phyloP scores from a whole-genome alignment of 129 eudicot genomes.

The Erigeron canadensis region DNA sequence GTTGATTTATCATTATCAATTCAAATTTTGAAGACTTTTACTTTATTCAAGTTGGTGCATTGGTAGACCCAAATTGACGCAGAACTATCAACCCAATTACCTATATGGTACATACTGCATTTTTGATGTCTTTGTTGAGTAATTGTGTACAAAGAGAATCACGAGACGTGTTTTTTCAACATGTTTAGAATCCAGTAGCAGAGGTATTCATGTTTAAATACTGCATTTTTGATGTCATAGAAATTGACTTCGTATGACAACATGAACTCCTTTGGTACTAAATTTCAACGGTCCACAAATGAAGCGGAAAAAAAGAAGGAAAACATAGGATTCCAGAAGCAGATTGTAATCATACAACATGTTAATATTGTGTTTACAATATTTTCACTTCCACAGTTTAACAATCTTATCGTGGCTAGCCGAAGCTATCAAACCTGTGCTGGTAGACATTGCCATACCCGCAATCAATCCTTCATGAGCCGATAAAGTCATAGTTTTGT shows the following conservation, averaged over 20 bases:
- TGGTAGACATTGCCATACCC: slow-evolving; percentile 73
- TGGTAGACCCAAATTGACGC: too few species aligned
- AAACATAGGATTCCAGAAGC: slow-evolving; percentile 20
- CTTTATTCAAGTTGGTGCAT: too few species aligned
- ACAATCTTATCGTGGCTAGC: slow-evolving; percentile 96
- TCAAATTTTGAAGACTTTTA: too few species aligned
- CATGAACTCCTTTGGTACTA: slow-evolving; percentile 7
- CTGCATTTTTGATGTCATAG: not conserved
- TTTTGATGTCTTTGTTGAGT: too few species aligned
- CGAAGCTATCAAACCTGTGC: slow-evolving; percentile 80
- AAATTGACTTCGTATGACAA: not conserved
- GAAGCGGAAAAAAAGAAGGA: not conserved
- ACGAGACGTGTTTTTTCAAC: not conserved
- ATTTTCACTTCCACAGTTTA: slow-evolving; percentile 77
- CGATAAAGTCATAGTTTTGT: slow-evolving; percentile 85
- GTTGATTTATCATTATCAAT: too few species aligned
- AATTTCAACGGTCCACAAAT: slow-evolving; percentile 15
- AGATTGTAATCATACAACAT: slow-evolving; percentile 24
- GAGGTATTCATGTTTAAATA: not conserved
- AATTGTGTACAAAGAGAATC: too few species aligned
- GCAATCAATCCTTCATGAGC: slow-evolving; percentile 94
- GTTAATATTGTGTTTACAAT: slow-evolving; percentile 9
- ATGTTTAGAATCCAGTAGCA: not conserved
- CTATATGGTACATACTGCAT: too few species aligned
- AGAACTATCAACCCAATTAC: too few species aligned